Conservation (phyloP, 768 basidiomycete species). For the Trametopsis cervina region DNA sequence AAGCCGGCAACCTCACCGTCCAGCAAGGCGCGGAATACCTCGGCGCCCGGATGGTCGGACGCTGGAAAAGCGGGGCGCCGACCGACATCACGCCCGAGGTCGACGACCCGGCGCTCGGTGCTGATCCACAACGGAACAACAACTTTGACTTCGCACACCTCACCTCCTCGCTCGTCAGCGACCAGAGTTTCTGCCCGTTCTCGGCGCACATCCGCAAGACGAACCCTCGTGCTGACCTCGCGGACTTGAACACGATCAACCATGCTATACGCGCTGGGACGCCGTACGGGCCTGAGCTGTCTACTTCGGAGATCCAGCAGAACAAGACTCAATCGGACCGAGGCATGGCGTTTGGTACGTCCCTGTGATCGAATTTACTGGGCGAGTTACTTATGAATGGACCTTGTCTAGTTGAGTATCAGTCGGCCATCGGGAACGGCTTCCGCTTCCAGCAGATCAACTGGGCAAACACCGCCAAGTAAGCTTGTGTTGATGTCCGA, state of each 20-base stretch:
- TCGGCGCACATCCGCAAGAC: conserved; percentile 25
- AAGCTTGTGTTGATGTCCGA: conserved; percentile 1
- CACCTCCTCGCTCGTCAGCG: not conserved
- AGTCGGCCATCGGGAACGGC: conserved; percentile 24
- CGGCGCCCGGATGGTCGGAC: conserved; percentile 27
- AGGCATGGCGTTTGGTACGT: conserved; percentile 34
- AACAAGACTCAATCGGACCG: conserved; percentile 39
- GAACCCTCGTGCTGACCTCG: conserved; percentile 22
- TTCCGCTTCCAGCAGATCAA: conserved; percentile 27
- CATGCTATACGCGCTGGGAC: conserved; percentile 44
- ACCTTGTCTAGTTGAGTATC: conserved; percentile 22
- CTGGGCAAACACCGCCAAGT: conserved; percentile 12
- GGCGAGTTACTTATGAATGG: not conserved
- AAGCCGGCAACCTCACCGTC: conserved; percentile 13
- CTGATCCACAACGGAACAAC: conserved; percentile 24
- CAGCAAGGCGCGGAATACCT: conserved; percentile 22
- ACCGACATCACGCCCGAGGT: conserved; percentile 20
- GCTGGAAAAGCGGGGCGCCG: conserved; percentile 30
- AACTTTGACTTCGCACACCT: conserved; percentile 20
- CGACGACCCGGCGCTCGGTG: conserved; percentile 22
- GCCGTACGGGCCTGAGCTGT: conserved; percentile 47
- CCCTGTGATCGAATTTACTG: not conserved
- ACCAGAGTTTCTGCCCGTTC: conserved; percentile 26
- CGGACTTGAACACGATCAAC: conserved; percentile 10
- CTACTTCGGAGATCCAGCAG: conserved; percentile 27